Percentiles rank a stretch among this genome's conserved stretches.
These are phyloP conservation scores for Miamiensis avidus DNA, from an alignment of 169 alveolate genomes.

Conservation along the genomic window DNA sequence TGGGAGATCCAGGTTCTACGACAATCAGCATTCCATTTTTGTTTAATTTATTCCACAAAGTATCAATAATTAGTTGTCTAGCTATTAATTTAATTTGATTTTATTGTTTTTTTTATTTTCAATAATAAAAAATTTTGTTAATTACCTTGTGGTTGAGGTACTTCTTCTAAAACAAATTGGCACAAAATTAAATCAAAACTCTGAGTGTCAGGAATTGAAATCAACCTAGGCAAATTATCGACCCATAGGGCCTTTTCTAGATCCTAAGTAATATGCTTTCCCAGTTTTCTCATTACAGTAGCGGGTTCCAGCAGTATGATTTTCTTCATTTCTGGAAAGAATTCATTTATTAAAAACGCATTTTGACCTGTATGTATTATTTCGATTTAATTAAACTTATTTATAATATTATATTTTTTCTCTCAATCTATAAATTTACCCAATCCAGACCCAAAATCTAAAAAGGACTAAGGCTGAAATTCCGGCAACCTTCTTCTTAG, in stretches of 20 bases:
- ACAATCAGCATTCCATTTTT: slow-evolving; percentile 57
- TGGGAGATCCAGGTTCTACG: slow-evolving; percentile 73
- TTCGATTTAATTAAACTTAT: too few relatives aligned
- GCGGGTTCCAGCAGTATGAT: slow-evolving; percentile 72
- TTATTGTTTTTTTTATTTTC: background rate
- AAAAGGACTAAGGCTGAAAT: slow-evolving; percentile 49
- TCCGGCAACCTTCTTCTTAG: slow-evolving; percentile 53
- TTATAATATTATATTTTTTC: background rate
- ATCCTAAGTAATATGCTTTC: slow-evolving; percentile 58
- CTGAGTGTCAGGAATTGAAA: slow-evolving; percentile 54
- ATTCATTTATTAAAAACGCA: slow-evolving; percentile 15
- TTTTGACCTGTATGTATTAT: background rate
- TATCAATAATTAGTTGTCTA: slow-evolving; percentile 50
- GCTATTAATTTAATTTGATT: slow-evolving; percentile 17
- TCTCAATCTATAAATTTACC: too few relatives aligned
- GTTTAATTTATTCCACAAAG: slow-evolving; percentile 60
- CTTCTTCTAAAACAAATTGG: slow-evolving; percentile 65
- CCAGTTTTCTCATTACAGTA: slow-evolving; percentile 64
- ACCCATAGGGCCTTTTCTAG: slow-evolving; percentile 30
- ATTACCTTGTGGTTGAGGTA: slow-evolving; percentile 33
- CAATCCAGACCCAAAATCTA: slow-evolving; percentile 76
- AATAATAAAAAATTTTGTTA: background rate
- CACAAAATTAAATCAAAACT: slow-evolving; percentile 59
- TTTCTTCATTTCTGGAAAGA: slow-evolving; percentile 40
- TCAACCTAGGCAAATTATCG: slow-evolving; percentile 54